Base-by-base conservation (phyloP, 108 stramenopile species). In the Fragilaria crotonensis region DNA sequence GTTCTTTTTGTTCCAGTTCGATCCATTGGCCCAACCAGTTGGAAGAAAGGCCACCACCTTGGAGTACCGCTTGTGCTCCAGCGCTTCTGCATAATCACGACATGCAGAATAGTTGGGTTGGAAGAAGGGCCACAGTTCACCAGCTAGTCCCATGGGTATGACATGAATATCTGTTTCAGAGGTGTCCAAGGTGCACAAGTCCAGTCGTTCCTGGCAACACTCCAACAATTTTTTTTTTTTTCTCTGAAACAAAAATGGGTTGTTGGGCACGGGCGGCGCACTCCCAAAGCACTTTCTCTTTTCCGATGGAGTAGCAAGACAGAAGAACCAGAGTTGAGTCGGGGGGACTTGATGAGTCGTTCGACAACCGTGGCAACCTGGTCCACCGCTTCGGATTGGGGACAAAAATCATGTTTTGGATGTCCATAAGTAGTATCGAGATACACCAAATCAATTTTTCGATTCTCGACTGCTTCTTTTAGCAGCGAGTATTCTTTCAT, bases 361-460 rank as follows among this genome's bases (percentile, higher is more conserved):
- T 70, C 30, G 0, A 64, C 53, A 30, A 74, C 59, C 25, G 54
- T 41, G 1, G 78, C 78, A 52, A 78, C 68, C 1, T 44, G 31
- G 26, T 79, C 73, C 18, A 85, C 54, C 0, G 80, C 75, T 41
- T 68, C 76, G 11, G 68, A 55, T 59, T 86, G 85, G 26, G 80
- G 54, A 18, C 58, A 25, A 51, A 86, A 86, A 33, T 55, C 54
- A 52, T 85, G 76, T 60, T 86, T 86, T 21, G 80, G 78, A 28
- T 81, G 66, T 18, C 77, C 67, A 52, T 86, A 86, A 0, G 85
- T 86, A 2, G 85, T 78, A 49, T 86, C 85, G 48, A 86, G 54
- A 31, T 75, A 82, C 5, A 86, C 31, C 14, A 62, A 33, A 48
- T 80, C 85, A 19, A 82, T 20, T 31, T 36, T 68, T 7, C 57